Base-by-base conservation (phyloP, 2,329 filamentous ascomycete species). In the Neofusicoccum sp. region DNA sequence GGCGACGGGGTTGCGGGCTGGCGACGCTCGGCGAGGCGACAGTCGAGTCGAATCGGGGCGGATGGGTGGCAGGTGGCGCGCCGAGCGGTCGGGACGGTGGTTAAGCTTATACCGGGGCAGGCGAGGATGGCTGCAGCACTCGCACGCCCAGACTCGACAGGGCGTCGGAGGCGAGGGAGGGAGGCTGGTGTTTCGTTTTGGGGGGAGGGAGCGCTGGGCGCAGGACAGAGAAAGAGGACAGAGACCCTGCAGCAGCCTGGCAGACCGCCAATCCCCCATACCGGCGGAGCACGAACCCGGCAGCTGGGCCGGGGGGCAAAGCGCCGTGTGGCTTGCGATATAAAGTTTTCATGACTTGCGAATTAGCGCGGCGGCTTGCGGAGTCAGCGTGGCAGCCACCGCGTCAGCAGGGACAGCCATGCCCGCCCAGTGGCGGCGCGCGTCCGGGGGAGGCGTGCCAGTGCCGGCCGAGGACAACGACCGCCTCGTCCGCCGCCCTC, bases 201-300 rank as follows among this genome's bases (percentile, higher is more conserved):
- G 31, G 9, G 37, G 43, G 39, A 16, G 50, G 34, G 11, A 29
- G 34, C 12, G 50, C 37, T n/a, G 50, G 36, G 37, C 9, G 22
- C 52, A 44, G 39, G 52, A 34, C 52, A 56, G 44, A 44, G 52
- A 56, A 44, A 56, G 49, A 43, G 37, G 22, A 22, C 22, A 33
- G 14, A 33, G 37, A 33, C 36, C 54, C 54, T 45, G 52, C 28
- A 22, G 22, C 22, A 22, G 22, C 22, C 22, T 22, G 48, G 48
- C 48, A 56, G 54, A 58, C 54, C 54, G 54, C 54, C 36, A 29
- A 58, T 45, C 54, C 54, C 54, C 54, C 54, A 58, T 58, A 58
- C 54, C 39, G 54, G 52, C 52, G 44, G 28, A 49, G 52, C 28
- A 43, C 39, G 37, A 43, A 43, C 54, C 54, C n/a, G 41, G 54